phyloP scores from a whole-genome alignment of 139 green algal genomes.

The Picochlorum sp. region DNA sequence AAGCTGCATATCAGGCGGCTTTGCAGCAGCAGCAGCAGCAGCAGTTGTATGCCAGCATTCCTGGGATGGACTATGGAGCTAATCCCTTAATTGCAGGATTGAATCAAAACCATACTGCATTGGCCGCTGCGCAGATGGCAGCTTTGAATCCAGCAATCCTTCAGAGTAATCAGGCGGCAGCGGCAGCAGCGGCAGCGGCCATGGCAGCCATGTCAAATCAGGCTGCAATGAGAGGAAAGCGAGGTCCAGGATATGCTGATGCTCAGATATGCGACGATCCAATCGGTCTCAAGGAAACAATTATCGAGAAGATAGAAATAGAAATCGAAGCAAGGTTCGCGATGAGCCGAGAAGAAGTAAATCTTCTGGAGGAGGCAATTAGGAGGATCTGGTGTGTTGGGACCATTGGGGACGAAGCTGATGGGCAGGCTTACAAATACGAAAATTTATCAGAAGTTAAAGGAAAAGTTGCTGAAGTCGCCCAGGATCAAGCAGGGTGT shows the following conservation, averaged over 20 bases:
- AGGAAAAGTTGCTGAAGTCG: slow-evolving; percentile 69
- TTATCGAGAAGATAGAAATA: not conserved
- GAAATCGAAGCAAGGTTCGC: not conserved
- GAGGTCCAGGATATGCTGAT: slow-evolving; percentile 10
- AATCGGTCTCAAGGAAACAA: not conserved
- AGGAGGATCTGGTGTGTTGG: slow-evolving; percentile 13
- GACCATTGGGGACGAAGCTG: slow-evolving; percentile 7
- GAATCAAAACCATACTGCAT: slow-evolving; percentile 19
- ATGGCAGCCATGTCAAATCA: slow-evolving; percentile 22
- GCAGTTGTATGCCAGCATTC: slow-evolving; percentile 14
- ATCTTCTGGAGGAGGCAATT: slow-evolving; percentile 12
- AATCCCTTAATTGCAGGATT: not conserved
- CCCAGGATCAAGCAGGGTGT: slow-evolving; percentile 96
- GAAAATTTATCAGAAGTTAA: slow-evolving; percentile 50
- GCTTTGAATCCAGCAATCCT: slow-evolving; percentile 25
- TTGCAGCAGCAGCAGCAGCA: slow-evolving; percentile 63
- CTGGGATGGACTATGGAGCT: not conserved
- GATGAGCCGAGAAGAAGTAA: not conserved
- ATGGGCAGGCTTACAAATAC: slow-evolving; percentile 34
- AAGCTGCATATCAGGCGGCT: slow-evolving; percentile 71
- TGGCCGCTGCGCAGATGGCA: slow-evolving; percentile 52
- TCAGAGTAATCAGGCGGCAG: slow-evolving; percentile 35
- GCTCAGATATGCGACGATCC: slow-evolving; percentile 7
- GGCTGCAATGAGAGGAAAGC: not conserved
- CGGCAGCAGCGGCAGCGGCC: slow-evolving; percentile 46